phyloP scores from a whole-genome alignment of 1,139 yeast species.

The Blastobotrys malaysiensis region DNA sequence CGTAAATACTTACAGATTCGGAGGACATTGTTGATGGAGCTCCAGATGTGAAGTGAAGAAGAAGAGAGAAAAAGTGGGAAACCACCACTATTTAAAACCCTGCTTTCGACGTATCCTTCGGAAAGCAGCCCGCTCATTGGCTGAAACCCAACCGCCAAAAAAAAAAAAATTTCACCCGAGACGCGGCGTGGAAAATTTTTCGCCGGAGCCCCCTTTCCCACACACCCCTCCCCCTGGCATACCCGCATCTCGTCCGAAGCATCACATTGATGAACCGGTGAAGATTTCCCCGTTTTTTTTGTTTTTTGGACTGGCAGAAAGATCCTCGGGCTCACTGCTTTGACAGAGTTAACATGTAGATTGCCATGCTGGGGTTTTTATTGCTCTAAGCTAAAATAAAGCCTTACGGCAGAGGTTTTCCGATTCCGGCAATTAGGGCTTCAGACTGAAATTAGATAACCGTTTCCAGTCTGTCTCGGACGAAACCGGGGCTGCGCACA shows the following conservation, averaged over 20 bases:
- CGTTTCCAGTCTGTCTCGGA: slow-evolving; percentile 1
- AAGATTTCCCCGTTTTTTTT: too few relatives aligned
- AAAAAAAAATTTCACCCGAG: neutral
- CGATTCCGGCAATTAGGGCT: slow-evolving; percentile 1
- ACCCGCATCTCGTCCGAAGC: neutral
- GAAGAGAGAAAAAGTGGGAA: slow-evolving; percentile 1
- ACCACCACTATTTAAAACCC: neutral
- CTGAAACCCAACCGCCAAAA: neutral
- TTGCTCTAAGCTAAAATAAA: neutral
- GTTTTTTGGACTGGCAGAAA: too few relatives aligned
- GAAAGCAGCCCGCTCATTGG: neutral
- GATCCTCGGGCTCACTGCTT: too few relatives aligned
- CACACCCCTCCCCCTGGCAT: neutral
- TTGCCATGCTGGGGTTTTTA: neutral
- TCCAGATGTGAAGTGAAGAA: slow-evolving; percentile 2
- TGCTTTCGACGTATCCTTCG: neutral
- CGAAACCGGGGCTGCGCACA: neutral
- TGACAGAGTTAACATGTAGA: neutral
- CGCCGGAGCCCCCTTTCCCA: neutral
- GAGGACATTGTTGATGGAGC: neutral
- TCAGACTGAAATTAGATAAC: neutral
- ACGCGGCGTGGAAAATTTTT: neutral
- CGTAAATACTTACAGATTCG: slow-evolving; percentile 1
- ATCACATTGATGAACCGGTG: too few relatives aligned
- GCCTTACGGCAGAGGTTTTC: neutral